Evolutionary conservation across 2,329 filamentous ascomycete species (phyloP), one percentile per base, ranked within the genome.

Genomic region (Exophiala dermatitidis): DNA sequence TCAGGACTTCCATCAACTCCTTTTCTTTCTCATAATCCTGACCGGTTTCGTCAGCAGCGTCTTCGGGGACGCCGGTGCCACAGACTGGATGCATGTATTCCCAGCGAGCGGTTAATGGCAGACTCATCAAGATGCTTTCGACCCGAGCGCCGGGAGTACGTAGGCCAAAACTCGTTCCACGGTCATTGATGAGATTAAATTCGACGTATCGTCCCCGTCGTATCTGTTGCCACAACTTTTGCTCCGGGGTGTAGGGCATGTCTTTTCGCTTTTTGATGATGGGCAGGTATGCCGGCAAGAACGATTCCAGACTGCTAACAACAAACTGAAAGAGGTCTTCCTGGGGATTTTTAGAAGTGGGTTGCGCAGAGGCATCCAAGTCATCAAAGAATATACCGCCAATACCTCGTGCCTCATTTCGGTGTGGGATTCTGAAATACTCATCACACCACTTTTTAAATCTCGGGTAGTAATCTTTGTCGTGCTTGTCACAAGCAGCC

Each of bases 311-410:
- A 64, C 87, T 88, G 66, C 90, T 88, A 66, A 90, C 86, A 50
- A 90, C 81, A 63, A 96, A 97, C 10, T 86, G 82, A 68, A 98
- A 97, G 0, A 90, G 80, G 61, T 90, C 88, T 68, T 97, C 90
- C 63, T 88, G 84, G 65, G 93, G 88, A 57, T 90, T 88, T 64
- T 91, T 86, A 1, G 81, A 80, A 10, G 52, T 52, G 30, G 62
- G 60, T 28, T 53, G 56, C 1, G 72, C 72, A 28, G 65, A 64
- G 40, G 71, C 86, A 68, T 98, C 93, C 9, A 98, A 78, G 68
- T 98, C 93, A 71, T 98, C 93, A 66, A 98, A 98, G 80, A 98
- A 98, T 71, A 98, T 97, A 50, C 93, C 93, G 49, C 93, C 93
- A 33, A 98, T 74, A 52, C 93, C 93, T 46, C 93, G 85, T 44